These are phyloP conservation scores for Verticillium longisporum DNA, from an alignment of 2,329 filamentous ascomycete species.

Conservation along the genomic window DNA sequence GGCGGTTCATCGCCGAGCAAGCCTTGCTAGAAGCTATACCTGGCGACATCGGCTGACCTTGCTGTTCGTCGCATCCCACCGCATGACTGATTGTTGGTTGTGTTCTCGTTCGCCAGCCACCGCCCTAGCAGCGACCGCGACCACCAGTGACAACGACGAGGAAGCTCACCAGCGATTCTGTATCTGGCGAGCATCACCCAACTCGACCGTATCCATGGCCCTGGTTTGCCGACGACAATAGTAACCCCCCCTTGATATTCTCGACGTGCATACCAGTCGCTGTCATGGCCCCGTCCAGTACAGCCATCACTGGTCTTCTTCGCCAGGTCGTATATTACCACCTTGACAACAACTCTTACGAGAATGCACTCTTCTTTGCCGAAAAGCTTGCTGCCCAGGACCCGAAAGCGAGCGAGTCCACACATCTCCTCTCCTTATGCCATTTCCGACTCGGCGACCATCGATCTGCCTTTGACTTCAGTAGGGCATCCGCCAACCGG, in stretches of 20 bases:
- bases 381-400: constrained; percentile 82
- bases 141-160: background rate
- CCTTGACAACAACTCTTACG: constrained; percentile 82
- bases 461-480: constrained; percentile 79
- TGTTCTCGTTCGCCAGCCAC: background rate
- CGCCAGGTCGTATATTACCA: constrained; percentile 59
- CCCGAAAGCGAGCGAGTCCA: constrained; percentile 69
- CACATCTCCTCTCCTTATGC: constrained; percentile 78
- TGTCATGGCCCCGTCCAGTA: constrained; percentile 46
- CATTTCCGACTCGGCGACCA: constrained; percentile 76
- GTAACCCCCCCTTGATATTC: background rate
- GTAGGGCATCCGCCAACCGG: constrained; percentile 62
- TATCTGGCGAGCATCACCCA: background rate
- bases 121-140: background rate
- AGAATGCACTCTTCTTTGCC: constrained; percentile 91
- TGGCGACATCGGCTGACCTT: background rate
- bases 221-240: background rate
- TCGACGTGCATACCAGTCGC: background rate
- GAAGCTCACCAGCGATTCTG: background rate
- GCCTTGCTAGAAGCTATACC: background rate
- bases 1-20: background rate
- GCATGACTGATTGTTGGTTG: background rate
- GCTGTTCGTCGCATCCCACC: background rate
- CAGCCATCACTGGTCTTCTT: constrained; percentile 43
- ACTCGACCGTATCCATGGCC: constrained; percentile 21